Base-by-base conservation (phyloP, 2,329 filamentous ascomycete genomes). In the Cladosporium oxysporum region DNA sequence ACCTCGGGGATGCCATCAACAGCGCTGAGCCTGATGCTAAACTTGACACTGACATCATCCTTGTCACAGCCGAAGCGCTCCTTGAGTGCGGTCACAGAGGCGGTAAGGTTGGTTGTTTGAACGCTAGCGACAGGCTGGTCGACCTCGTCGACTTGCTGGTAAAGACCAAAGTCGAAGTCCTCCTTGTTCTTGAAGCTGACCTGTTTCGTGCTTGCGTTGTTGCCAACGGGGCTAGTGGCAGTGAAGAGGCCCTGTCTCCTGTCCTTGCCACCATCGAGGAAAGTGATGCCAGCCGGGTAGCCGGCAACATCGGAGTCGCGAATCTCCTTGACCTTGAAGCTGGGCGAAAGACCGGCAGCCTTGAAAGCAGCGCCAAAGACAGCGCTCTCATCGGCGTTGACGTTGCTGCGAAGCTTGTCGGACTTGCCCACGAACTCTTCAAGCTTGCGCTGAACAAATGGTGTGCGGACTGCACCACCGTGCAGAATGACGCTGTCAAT, bases 281-380 rank as follows among this genome's bases (percentile, higher is more conserved):
- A 97, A 77, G 90, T 91, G 73, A 97, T 85, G 65, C 88, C 88
- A 31, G 90, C 85, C 2, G 88, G 83, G 76, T 95, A 97, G 52
- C 84, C 84, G 50, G 91, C 86, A 26, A 86, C 87, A 73, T 99
- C 95, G n/a, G 83, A 85, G 61, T 91, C 87, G 66, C 91, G 86
- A 70, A 99, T 99, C 76, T 98, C 95, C 84, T 98, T 99, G 76
- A 99, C 95, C 68, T 93, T 90, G 88, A 99, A 99, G 77, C 91
- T 94, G 49, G 94, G 93, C 80, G 92, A 97, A 66, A 99, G 85
- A 72, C 92, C 88, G 62, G 95, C 95, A 60, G 92, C 95, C 76
- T 93, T 92, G 84, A 99, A 98, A 31, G 91, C 93, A 64, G 95
- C 94, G 72, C 95, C 95, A 78, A 98, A 96, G 11, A 96, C 95